Evolutionary conservation across 1,284 basidiomycete species (phyloP), one percentile per base, ranked within the genome.

Genomic region (Puccinia coronata): DNA sequence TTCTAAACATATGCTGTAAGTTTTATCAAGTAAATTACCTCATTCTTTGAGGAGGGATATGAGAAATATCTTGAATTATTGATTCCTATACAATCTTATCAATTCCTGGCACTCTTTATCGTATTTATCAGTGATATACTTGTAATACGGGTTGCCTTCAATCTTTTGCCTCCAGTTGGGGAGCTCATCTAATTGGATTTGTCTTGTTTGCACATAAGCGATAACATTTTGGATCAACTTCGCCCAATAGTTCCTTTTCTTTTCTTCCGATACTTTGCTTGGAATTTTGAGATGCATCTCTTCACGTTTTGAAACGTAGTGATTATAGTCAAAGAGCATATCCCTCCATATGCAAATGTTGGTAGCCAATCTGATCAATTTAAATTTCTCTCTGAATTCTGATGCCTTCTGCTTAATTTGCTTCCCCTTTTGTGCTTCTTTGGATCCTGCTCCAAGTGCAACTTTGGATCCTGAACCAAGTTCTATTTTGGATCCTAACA

Each of bases 311-410:
- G 34, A 63, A 63, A 39, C 1, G 34, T 63, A 63, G 31, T 63
- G 4, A 39, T 63, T 18, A n/a, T 39, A 63, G 28, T 63, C 59
- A 63, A 23, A 63, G 16, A 39, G 31, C 59, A 63, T 63, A 20
- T 23, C 34, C 18, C n/a, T 63, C 59, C 59, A 63, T 63, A 63
- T 63, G 18, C 5, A 36, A 36, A 63, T 39, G 34, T 63, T 39
- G 34, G 59, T 63, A 23, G 59, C 34, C 59, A 39, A 34, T 63
- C 59, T 34, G 18, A 63, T 34, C 28, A 63, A 39, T 63, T 39
- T 63, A 16, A 63, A 39, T 23, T 63, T 63, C n/a, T 63, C 18
- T 63, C 59, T 39, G 34, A 63, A 63, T 23, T 63, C 59, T 20
- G 34, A 6, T 63, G 59, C 59, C 2, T 63, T 31, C 9, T 20